Conservation (phyloP, 306 rosid genomes). For the Lathyrus oleraceus region DNA sequence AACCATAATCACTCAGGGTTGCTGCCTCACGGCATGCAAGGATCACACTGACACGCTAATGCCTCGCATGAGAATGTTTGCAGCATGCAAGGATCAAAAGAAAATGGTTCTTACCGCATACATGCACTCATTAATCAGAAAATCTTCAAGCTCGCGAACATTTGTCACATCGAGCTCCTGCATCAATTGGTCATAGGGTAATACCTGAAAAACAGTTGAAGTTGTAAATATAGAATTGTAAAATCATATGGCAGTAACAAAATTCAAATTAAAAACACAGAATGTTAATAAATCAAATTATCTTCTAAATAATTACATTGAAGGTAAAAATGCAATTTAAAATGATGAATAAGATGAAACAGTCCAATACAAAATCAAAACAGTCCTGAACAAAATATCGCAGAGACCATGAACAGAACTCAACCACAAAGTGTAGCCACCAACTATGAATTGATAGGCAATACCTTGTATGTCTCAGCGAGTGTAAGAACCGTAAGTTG, state of each 20-base stretch:
- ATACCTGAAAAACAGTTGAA: conserved; percentile 49
- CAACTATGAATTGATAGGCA: conserved; percentile 3
- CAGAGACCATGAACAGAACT: neutral
- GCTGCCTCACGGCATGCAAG: too few species aligned
- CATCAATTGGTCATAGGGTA: conserved; percentile 86
- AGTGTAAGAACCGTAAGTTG: conserved; percentile 99
- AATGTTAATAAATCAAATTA: conserved; percentile 1
- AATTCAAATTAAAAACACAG: conserved; percentile 2
- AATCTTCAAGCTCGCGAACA: conserved; percentile 89
- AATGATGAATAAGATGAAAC: conserved; percentile 19
- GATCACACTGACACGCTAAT: too few species aligned
- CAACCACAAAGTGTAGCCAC: neutral
- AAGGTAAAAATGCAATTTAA: conserved; percentile 4
- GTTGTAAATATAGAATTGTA: conserved; percentile 9
- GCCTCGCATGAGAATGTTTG: too few species aligned
- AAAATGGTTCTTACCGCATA: conserved; percentile 71
- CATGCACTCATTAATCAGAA: conserved; percentile 98
- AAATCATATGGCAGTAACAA: neutral
- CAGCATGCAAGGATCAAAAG: neutral
- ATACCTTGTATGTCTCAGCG: conserved; percentile 86
- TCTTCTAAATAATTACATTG: neutral
- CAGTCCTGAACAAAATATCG: neutral
- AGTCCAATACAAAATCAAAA: conserved; percentile 18
- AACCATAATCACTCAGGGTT: too few species aligned
- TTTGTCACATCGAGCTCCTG: conserved; percentile 85